Percentiles rank a stretch among this genome's conserved stretches.
Evolutionary conservation across 306 rosid species (phyloP).

Genomic region (Pterocarpus macrocarpus): DNA sequence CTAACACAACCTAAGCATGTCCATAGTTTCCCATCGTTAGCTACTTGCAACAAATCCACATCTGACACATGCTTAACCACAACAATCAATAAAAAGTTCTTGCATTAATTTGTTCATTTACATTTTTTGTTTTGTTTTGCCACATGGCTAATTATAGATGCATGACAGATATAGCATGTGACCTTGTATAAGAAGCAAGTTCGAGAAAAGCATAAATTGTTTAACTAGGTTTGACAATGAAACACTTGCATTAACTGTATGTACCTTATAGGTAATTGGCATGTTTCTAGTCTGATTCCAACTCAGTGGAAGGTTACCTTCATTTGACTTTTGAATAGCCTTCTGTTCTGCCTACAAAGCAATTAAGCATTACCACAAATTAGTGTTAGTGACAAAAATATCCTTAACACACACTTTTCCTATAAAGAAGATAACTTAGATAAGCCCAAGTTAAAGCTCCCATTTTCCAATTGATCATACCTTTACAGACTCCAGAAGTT

Average conservation of each 20-base stretch:
- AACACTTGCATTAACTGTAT: not conserved
- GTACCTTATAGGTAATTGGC: constrained; percentile 79
- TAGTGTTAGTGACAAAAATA: not conserved
- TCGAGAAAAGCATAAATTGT: not conserved
- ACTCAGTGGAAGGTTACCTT: constrained; percentile 58
- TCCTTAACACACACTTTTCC: not conserved
- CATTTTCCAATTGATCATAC: constrained; percentile 43
- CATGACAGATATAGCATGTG: not conserved
- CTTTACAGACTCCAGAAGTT: constrained; percentile 81
- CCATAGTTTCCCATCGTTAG: constrained; percentile 42
- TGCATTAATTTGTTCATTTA: not conserved
- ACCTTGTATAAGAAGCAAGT: not conserved
- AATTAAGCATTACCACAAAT: constrained; percentile 41
- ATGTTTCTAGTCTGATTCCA: constrained; percentile 84
- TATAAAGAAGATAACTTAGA: too few relatives aligned
- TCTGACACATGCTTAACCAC: not conserved
- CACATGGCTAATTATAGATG: not conserved
- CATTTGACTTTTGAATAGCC: constrained; percentile 61
- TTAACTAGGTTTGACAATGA: constrained; percentile 8
- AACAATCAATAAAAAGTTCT: not conserved
- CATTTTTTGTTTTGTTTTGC: not conserved
- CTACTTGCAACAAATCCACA: constrained; percentile 28
- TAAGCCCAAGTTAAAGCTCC: too few relatives aligned
- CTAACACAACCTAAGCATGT: constrained; percentile 74
- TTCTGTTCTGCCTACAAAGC: constrained; percentile 75